Evolutionary conservation across 768 basidiomycete genomes (phyloP).

Genomic region (Lactifluus volemus): DNA sequence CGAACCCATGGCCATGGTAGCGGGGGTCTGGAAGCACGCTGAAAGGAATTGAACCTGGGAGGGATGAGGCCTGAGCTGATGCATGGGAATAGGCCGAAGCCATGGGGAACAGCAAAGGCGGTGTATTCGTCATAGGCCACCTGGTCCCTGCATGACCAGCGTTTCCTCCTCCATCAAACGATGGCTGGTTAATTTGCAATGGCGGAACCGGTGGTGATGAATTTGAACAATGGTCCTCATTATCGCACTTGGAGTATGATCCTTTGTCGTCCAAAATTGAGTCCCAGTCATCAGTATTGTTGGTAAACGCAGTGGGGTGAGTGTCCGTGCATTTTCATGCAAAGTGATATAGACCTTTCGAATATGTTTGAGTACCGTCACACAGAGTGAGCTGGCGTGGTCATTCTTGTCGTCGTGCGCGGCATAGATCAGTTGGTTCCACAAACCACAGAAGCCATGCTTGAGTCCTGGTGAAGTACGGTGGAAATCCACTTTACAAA

Average conservation of each 20-base stretch:
- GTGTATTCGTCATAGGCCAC: too few species aligned
- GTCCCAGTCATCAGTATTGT: background rate
- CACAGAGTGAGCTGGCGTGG: background rate
- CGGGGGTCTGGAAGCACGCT: background rate
- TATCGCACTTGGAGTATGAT: background rate
- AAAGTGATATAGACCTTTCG: background rate
- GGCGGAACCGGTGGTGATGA: background rate
- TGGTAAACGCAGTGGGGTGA: background rate
- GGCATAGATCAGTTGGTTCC: background rate
- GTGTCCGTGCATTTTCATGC: background rate
- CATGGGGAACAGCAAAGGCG: background rate
- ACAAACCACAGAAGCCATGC: slow-evolving; percentile 2
- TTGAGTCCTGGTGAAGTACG: background rate
- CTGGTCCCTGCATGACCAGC: background rate
- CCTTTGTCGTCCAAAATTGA: background rate
- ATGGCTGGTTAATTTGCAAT: background rate
- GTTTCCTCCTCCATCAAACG: background rate
- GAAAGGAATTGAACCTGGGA: background rate
- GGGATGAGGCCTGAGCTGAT: background rate
- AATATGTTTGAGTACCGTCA: background rate
- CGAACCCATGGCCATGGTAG: background rate
- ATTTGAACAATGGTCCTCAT: background rate
- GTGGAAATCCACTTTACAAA: background rate
- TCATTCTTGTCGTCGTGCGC: background rate
- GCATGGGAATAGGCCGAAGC: background rate